Conservation (phyloP, 2,329 filamentous ascomycete species). For the Dichotomopilus funicola region DNA sequence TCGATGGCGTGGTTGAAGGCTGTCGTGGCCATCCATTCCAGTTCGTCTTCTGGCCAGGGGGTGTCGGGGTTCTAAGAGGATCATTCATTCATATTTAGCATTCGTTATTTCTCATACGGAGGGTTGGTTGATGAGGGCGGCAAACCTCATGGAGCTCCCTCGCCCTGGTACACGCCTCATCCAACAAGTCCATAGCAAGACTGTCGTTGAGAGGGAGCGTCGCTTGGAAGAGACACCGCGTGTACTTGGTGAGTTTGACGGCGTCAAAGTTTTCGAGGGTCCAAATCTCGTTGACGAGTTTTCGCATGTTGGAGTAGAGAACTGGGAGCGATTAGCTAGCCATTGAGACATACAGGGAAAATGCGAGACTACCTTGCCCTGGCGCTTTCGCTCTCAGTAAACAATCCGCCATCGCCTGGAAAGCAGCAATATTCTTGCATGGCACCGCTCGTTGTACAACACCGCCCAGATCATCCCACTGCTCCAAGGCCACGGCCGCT, state of each 20-base stretch:
- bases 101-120: no score
- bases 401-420: slow-evolving; percentile 61
- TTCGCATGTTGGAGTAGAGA: slow-evolving; percentile 49
- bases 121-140: no score
- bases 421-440: slow-evolving; percentile 41
- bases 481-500: slow-evolving; percentile 57
- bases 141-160: slow-evolving; percentile 42
- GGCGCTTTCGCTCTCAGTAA: slow-evolving; percentile 50
- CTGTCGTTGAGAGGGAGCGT: slow-evolving; percentile 52
- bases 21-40: slow-evolving; percentile 68
- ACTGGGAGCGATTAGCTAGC: slow-evolving; percentile 31
- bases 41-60: slow-evolving; percentile 57
- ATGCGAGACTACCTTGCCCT: slow-evolving; percentile 37
- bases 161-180: slow-evolving; percentile 54
- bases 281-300: slow-evolving; percentile 65
- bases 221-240: slow-evolving; percentile 68
- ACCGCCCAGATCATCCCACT: slow-evolving; percentile 58
- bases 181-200: slow-evolving; percentile 53
- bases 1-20: slow-evolving; percentile 67
- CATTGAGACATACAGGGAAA: background rate
- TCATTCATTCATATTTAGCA: no score
- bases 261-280: slow-evolving; percentile 49
- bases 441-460: slow-evolving; percentile 49
- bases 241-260: slow-evolving; percentile 63
- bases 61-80: slow-evolving; percentile 30